These are phyloP conservation scores for Clavariopsis aquatica DNA, from an alignment of 495 filamentous ascomycete species.

Conservation along the genomic window DNA sequence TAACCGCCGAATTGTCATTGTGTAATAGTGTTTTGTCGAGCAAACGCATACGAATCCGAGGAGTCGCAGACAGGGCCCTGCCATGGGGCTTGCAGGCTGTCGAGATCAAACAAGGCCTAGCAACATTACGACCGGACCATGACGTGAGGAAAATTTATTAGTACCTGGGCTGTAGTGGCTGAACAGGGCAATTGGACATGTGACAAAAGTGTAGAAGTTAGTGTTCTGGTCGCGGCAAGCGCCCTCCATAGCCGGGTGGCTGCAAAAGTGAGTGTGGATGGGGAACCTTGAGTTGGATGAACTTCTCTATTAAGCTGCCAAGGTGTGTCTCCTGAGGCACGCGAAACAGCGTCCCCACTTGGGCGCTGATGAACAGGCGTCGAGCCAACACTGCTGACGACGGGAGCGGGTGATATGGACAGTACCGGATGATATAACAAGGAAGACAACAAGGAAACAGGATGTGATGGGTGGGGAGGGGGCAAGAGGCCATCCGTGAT, in stretches of 20 bases:
- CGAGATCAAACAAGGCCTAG: constrained; percentile 1
- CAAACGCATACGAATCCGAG: not conserved
- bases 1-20: not conserved
- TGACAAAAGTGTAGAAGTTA: constrained; percentile 12
- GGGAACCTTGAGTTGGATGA: not conserved
- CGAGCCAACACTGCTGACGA: not conserved
- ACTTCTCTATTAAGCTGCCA: constrained; percentile 33
- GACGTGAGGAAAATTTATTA: constrained; percentile 15
- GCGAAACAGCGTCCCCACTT: constrained; percentile 20
- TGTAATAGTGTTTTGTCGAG: constrained; percentile 10
- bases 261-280: constrained; percentile 7
- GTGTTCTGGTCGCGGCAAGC: constrained; percentile 17
- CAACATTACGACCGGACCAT: not conserved
- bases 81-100: not conserved
- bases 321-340: constrained; percentile 6
- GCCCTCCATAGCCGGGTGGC: constrained; percentile 22
- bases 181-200: constrained; percentile 22
- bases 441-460: constrained; percentile 5
- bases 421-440: constrained; percentile 22
- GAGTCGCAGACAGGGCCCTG: constrained; percentile 9
- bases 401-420: constrained; percentile 8
- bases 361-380: not conserved
- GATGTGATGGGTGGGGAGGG: not conserved
- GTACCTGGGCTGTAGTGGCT: not conserved
- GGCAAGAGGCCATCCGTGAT: not conserved